phyloP scores from a whole-genome alignment of 257 asterid genomes.

The Eucommia ulmoides region DNA sequence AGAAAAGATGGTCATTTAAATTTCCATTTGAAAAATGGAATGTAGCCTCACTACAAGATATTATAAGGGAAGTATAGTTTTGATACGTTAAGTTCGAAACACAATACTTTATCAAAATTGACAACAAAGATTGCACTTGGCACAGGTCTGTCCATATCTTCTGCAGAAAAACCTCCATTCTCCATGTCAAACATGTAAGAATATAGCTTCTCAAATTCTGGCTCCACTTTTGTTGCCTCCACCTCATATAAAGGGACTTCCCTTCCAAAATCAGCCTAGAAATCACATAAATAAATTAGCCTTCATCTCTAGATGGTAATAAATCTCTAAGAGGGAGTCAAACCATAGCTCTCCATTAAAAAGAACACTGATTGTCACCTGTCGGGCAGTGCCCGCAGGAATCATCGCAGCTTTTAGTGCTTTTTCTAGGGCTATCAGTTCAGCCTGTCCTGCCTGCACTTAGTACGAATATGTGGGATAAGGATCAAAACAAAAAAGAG shows the following conservation, averaged over 20 bases:
- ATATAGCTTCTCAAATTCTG: constrained; percentile 84
- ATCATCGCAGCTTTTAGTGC: constrained; percentile 58
- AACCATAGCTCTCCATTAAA: constrained; percentile 4
- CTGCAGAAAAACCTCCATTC: constrained; percentile 41
- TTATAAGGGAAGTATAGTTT: constrained; percentile 1
- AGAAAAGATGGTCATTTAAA: background rate
- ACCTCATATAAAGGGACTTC: constrained; percentile 93
- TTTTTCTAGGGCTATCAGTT: constrained; percentile 78
- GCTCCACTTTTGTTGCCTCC: constrained; percentile 80
- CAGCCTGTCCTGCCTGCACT: constrained; percentile 83
- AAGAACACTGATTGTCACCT: constrained; percentile 41
- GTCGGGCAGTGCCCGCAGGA: constrained; percentile 89
- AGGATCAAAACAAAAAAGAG: no score
- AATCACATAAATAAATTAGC: constrained; percentile 13
- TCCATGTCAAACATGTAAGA: constrained; percentile 78
- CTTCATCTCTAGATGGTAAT: constrained; percentile 11
- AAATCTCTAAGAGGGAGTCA: constrained; percentile 6
- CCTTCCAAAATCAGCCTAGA: constrained; percentile 87
- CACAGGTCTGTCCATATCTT: constrained; percentile 74
- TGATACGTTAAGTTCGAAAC: constrained; percentile 12
- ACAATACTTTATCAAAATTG: constrained; percentile 81
- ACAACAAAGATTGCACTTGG: constrained; percentile 82
- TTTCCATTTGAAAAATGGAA: constrained; percentile 9
- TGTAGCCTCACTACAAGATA: constrained; percentile 2
- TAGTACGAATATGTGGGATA: no score